These are phyloP conservation scores for Chytridium lagenaria DNA, from an alignment of 371 early-diverging fungal genomes.

Conservation along the genomic window DNA sequence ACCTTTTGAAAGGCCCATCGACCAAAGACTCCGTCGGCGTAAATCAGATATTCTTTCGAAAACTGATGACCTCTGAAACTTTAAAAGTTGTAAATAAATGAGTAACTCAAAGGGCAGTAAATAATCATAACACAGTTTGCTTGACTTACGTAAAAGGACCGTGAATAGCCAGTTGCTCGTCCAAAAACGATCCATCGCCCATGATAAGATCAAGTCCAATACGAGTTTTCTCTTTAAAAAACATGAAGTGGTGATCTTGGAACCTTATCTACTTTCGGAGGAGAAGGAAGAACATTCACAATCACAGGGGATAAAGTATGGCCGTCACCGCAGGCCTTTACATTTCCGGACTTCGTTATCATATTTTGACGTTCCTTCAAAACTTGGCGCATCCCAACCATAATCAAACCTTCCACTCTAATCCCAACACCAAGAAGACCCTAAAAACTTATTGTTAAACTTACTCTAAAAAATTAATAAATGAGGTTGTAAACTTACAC, in stretches of 20 bases:
- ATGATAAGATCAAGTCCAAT: not conserved
- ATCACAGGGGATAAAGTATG: not conserved
- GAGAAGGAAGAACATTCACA: not conserved
- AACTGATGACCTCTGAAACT: not conserved
- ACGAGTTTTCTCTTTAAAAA: not conserved
- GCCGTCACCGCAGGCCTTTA: no score
- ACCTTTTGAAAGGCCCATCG: no score
- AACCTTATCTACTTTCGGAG: not conserved
- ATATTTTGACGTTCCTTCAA: not conserved
- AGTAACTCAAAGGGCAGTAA: not conserved
- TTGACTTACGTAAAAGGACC: not conserved
- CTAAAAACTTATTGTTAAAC: not conserved
- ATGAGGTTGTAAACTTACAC: not conserved
- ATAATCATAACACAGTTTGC: not conserved
- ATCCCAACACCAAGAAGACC: not conserved
- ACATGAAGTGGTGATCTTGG: not conserved
- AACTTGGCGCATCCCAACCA: not conserved
- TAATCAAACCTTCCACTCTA: not conserved
- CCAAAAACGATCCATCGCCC: not conserved
- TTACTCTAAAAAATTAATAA: not conserved
- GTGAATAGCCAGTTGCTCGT: not conserved
- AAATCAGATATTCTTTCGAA: not conserved
- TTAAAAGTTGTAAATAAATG: not conserved
- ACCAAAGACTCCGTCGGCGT: not conserved
- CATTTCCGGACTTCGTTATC: no score